A percentile compares a stretch with the other conserved stretches of the same genome.
Conservation (phyloP, 148 eudicot species). For the Heliosperma pusillum region DNA sequence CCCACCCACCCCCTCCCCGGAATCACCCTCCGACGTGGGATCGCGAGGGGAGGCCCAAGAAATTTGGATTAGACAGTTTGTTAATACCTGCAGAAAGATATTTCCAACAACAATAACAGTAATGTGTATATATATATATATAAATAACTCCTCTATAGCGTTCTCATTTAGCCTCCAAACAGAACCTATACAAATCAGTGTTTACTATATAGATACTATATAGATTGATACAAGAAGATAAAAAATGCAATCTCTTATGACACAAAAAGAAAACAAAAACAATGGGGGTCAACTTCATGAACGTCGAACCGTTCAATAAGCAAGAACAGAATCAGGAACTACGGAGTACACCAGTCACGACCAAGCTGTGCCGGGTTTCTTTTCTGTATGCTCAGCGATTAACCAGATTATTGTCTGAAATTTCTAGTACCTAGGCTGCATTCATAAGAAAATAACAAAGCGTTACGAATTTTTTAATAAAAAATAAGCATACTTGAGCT, state of each 20-base stretch:
- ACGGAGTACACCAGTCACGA: neutral
- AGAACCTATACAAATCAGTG: slow-evolving; percentile 2
- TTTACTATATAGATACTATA: neutral
- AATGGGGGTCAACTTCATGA: neutral
- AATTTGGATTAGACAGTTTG: neutral
- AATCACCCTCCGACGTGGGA: no score
- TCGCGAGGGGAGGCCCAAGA: no score
- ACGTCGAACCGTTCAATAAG: neutral
- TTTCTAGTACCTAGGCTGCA: slow-evolving; percentile 30
- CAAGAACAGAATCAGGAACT: neutral
- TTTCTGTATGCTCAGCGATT: neutral
- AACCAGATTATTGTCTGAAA: neutral
- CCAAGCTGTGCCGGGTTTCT: neutral
- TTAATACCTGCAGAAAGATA: no score
- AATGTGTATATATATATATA: no score
- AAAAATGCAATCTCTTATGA: neutral
- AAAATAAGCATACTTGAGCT: neutral
- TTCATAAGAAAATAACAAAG: neutral
- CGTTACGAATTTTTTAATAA: neutral
- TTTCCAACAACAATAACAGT: neutral
- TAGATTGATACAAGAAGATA: neutral
- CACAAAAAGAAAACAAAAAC: neutral
- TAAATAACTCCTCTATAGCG: neutral
- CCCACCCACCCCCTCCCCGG: no score
- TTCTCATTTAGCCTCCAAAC: slow-evolving; percentile 1